These are phyloP conservation scores for Lyophyllum atratum DNA, from an alignment of 768 basidiomycete genomes.

Conservation along the genomic window DNA sequence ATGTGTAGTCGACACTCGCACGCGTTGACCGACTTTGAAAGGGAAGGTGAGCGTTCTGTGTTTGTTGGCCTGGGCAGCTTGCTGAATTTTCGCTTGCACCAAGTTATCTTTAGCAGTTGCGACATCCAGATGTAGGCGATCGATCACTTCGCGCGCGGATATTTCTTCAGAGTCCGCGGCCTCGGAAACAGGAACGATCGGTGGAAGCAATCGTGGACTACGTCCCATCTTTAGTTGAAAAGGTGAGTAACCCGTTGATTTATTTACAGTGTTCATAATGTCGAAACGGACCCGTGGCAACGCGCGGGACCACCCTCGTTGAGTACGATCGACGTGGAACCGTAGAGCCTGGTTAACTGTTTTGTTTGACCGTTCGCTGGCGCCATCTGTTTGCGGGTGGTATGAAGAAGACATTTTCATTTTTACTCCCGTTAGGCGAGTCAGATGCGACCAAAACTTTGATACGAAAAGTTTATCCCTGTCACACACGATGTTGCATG, in stretches of 20 bases:
- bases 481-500: constrained; percentile 26
- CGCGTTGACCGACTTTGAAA: too few species aligned
- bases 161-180: too few species aligned
- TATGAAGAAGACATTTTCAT: constrained; percentile 4
- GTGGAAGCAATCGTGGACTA: not conserved
- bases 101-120: too few species aligned
- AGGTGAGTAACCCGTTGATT: constrained; percentile 25
- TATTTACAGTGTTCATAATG: constrained; percentile 32
- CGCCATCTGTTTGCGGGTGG: too few species aligned
- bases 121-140: too few species aligned
- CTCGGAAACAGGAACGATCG: not conserved
- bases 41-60: too few species aligned
- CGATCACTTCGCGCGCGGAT: too few species aligned
- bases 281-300: constrained; percentile 26
- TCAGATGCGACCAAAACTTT: constrained; percentile 28
- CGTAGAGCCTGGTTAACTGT: constrained; percentile 30
- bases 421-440: constrained; percentile 21
- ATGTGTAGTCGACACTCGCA: not conserved
- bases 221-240: constrained; percentile 25
- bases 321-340: constrained; percentile 23
- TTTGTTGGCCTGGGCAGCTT: too few species aligned
- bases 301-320: constrained; percentile 27
- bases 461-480: constrained; percentile 12
- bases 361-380: constrained; percentile 7
- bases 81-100: too few species aligned